Base-by-base conservation (phyloP, 139 green algal genomes). In the Ettlia oleoabundans region DNA sequence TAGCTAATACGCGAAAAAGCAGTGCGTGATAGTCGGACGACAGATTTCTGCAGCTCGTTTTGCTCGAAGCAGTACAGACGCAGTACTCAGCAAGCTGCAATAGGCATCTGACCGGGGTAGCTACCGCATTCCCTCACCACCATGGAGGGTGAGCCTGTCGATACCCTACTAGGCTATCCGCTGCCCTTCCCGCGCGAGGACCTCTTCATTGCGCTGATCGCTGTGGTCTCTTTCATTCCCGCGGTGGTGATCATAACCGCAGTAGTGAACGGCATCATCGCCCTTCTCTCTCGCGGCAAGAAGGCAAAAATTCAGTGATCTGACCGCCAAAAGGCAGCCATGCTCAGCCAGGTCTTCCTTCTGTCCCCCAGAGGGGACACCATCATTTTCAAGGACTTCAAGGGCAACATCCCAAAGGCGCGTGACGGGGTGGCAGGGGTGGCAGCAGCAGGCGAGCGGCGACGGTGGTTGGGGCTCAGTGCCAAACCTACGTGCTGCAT, bases 321-420 rank as follows among this genome's bases (percentile, higher is more conserved):
- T 28, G 71, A 8, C 18, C 51, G 21, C 40, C 1, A n/a, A n/a
- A n/a, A n/a, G n/a, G n/a, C n/a, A n/a, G 41, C 66, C 41, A 84
- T 84, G 78, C 78, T 84, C 35, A 81, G 63, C 1, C 96, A 98
- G 83, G 93, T 99, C 68, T 98, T 97, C 71, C 92, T 99, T 30
- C 84, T 98, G 1, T 96, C 90, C 0, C 92, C 93, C 0, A 82
- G 96, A 22, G 96, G 96, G 0, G 96, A 99, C 88, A 94, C 92
- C 10, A 96, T 99, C 64, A 96, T 99, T 61, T 84, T 90, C 15
- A 89, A 92, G n/a, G 95, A 98, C 82, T 98, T 96, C 82, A 85
- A 95, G 47, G 88, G 93, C 3, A 95, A 99, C 75, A 95, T 98
- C 19, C 90, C 93, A 8, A 94, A 95, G 88, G 91, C 92, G 66